Percentiles rank a stretch among this genome's conserved stretches.
phyloP scores from a whole-genome alignment of 257 asterid species.

The Solanum boliviense region DNA sequence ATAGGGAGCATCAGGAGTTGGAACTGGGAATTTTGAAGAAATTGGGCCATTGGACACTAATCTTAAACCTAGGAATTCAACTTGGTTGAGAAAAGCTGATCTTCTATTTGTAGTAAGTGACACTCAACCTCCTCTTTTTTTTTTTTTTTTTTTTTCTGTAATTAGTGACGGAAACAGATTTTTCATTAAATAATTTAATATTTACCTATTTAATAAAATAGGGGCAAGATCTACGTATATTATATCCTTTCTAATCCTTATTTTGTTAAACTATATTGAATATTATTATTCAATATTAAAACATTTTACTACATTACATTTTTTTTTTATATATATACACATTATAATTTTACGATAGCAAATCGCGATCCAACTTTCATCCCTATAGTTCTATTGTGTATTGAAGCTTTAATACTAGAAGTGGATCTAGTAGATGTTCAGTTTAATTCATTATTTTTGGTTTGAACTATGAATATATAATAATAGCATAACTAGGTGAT shows the following conservation, averaged over 20 bases:
- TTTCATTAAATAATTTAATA: neutral
- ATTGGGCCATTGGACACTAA: slow-evolving; percentile 67
- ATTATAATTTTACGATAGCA: neutral
- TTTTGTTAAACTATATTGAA: too few relatives aligned
- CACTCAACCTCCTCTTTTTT: neutral
- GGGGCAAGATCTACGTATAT: too few relatives aligned
- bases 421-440: neutral
- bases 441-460: neutral
- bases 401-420: neutral
- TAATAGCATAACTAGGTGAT: too few relatives aligned
- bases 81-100: slow-evolving; percentile 87
- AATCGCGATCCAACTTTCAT: neutral
- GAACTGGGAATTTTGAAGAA: slow-evolving; percentile 85
- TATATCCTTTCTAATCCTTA: too few relatives aligned
- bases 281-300: too few relatives aligned
- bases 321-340: neutral
- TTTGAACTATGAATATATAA: neutral
- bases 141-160: too few relatives aligned
- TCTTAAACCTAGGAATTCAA: slow-evolving; percentile 79
- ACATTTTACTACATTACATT: too few relatives aligned
- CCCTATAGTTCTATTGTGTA: neutral
- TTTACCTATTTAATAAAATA: neutral
- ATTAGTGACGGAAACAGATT: neutral
- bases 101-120: slow-evolving; percentile 80
- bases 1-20: slow-evolving; percentile 96